These are phyloP conservation scores for Suillus clintonianus DNA, from an alignment of 768 basidiomycete genomes.

Conservation along the genomic window DNA sequence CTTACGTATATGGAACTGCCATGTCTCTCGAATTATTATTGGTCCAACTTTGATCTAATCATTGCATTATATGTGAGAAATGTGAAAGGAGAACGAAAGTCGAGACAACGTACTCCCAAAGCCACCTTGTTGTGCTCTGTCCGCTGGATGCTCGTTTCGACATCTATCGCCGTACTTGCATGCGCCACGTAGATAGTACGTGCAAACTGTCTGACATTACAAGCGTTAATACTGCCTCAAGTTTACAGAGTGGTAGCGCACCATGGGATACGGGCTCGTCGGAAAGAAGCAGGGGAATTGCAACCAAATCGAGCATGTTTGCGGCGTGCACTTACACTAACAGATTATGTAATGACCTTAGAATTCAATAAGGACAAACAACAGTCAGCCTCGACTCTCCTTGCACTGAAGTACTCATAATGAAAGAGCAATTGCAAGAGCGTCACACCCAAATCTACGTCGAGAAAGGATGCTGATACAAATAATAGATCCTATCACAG, in stretches of 20 bases:
- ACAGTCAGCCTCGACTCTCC: background rate
- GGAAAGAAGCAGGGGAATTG: background rate
- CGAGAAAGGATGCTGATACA: background rate
- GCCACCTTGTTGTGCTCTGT: slow-evolving; percentile 32
- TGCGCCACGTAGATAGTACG: slow-evolving; percentile 60
- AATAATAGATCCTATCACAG: background rate
- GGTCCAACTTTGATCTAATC: slow-evolving; percentile 44
- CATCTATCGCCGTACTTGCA: slow-evolving; percentile 70
- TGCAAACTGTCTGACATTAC: slow-evolving; percentile 52
- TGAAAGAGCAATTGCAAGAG: too few species aligned
- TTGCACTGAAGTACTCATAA: too few species aligned
- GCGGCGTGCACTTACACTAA: slow-evolving; percentile 6
- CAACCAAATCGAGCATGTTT: slow-evolving; percentile 6
- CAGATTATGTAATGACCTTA: slow-evolving; percentile 8
- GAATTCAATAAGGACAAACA: slow-evolving; percentile 20
- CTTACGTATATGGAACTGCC: slow-evolving; percentile 43
- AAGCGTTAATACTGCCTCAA: background rate
- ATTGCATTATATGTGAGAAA: slow-evolving; percentile 12
- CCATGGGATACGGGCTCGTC: background rate
- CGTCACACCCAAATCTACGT: too few species aligned
- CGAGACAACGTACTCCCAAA: slow-evolving; percentile 53
- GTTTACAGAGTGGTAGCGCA: background rate
- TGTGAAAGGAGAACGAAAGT: slow-evolving; percentile 8
- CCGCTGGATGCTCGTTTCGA: slow-evolving; percentile 61
- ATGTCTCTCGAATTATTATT: slow-evolving; percentile 27